Evolutionary conservation across 1,284 basidiomycete genomes (phyloP), one percentile per base, ranked within the genome.

Genomic region (Vanrija sp.): DNA sequence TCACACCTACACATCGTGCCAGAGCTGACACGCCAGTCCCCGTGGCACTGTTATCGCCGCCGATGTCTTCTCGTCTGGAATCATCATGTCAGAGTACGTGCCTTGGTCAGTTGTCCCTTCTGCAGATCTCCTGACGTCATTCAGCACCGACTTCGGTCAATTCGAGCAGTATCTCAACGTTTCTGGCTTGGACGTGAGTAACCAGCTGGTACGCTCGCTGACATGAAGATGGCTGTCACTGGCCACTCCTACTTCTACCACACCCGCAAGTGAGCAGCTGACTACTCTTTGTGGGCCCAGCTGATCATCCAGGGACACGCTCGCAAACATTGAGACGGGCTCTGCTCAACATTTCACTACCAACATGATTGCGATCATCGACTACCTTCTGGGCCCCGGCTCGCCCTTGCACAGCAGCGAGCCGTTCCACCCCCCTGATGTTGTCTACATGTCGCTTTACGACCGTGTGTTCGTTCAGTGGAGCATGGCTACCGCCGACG

Each of bases 11-110:
- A 43, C 8, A 29, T 25, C 28, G 16, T 3, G 44, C 54, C 50
- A 25, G 58, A 28, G 21, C 25, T 45, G 43, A 42, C n/a, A 15
- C 19, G 51, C 0, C 55, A 87, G 88, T 66, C 95, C 92, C 0
- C 90, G 88, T 54, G 96, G 92, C 1, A 94, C 91, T 0, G 85
- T 97, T 55, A 83, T 92, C 43, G 95, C 95, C 10, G 91, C 91
- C 63, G 96, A 98, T 60, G 83, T 98, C 28, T 98, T 98, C 77
- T 86, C 86, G 49, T 95, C 91, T 0, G 95, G 95, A 0, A 83
- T 98, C 54, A 82, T 98, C 49, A 79, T 96, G 46, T 93, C 89
- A 10, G 92, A 96, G 88, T 91, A 68, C 60, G 86, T 80, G 1
- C 43, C 16, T 39, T 23, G n/a, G 48, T n/a, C n/a, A 29, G 42